Percentiles rank a stretch among this genome's conserved stretches.
Evolutionary conservation across 1,139 yeast genomes (phyloP).

Genomic region (Debaryomyces nepalensis): DNA sequence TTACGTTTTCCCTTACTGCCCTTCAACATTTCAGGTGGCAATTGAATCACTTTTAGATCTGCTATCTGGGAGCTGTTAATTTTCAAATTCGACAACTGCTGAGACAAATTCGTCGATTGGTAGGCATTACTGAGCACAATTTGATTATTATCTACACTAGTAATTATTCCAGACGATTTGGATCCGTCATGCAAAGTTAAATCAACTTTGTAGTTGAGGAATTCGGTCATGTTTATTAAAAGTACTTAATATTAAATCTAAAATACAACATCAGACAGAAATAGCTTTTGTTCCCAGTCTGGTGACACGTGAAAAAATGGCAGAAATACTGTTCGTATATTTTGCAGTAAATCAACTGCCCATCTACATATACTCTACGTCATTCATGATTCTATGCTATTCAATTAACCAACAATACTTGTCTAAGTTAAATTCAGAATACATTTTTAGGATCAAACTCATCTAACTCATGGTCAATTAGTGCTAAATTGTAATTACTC

Average conservation of each 20-base stretch:
- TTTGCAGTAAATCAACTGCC: neutral
- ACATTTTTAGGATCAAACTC: slow-evolving; percentile 15
- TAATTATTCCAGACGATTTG: slow-evolving; percentile 50
- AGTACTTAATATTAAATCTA: neutral
- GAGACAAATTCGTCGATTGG: slow-evolving; percentile 24
- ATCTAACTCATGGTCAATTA: slow-evolving; percentile 13
- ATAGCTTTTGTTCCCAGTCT: neutral
- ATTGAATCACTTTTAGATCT: slow-evolving; percentile 54
- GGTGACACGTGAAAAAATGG: slow-evolving; percentile 1
- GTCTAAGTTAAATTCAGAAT: neutral
- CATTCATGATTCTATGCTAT: too few species aligned
- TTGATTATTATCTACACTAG: slow-evolving; percentile 44
- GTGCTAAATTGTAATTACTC: slow-evolving; percentile 6
- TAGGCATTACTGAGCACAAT: slow-evolving; percentile 44
- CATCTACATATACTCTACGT: too few species aligned
- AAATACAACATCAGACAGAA: neutral
- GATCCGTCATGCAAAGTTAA: slow-evolving; percentile 52
- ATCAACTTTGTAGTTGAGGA: slow-evolving; percentile 59
- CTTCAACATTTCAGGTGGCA: slow-evolving; percentile 44
- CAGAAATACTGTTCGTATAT: neutral
- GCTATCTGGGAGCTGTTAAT: slow-evolving; percentile 41
- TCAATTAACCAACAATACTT: neutral
- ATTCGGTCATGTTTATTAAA: slow-evolving; percentile 38
- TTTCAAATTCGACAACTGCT: slow-evolving; percentile 26
- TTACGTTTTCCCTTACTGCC: slow-evolving; percentile 13